These are phyloP conservation scores for Tephrocybe rancida DNA, from an alignment of 768 basidiomycete genomes.

Conservation along the genomic window DNA sequence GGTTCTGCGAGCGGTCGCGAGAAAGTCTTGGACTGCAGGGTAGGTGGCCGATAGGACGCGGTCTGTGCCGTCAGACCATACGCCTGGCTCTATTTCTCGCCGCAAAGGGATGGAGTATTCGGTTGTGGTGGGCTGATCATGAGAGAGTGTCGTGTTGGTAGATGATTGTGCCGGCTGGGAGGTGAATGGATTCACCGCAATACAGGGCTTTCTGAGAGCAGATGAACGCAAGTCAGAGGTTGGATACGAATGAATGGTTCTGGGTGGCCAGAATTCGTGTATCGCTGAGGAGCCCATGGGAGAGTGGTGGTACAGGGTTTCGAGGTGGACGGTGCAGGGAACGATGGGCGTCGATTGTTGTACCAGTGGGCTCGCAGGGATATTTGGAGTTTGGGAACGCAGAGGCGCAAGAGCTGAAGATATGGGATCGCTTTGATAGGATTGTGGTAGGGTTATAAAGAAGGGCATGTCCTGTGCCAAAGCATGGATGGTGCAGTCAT, in stretches of 20 bases:
- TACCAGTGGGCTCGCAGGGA: slow-evolving; percentile 8
- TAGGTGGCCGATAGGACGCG: slow-evolving; percentile 47
- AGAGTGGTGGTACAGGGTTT: slow-evolving; percentile 7
- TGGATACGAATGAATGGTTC: slow-evolving; percentile 30
- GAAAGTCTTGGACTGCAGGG: slow-evolving; percentile 51
- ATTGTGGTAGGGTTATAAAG: slow-evolving; percentile 20
- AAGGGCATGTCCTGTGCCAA: slow-evolving; percentile 27
- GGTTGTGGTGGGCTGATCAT: slow-evolving; percentile 13
- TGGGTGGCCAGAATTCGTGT: slow-evolving; percentile 24
- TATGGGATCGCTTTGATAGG: slow-evolving; percentile 16
- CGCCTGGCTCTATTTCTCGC: slow-evolving; percentile 35
- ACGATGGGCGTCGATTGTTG: slow-evolving; percentile 12
- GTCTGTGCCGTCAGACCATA: slow-evolving; percentile 40
- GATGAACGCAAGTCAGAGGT: slow-evolving; percentile 39
- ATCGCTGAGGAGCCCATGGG: slow-evolving; percentile 16
- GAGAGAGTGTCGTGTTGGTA: slow-evolving; percentile 15
- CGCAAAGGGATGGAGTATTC: slow-evolving; percentile 25
- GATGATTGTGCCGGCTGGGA: slow-evolving; percentile 19
- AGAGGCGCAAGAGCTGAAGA: slow-evolving; percentile 10
- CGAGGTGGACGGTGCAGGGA: not conserved
- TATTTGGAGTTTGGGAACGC: slow-evolving; percentile 6
- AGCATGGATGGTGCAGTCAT: slow-evolving; percentile 27
- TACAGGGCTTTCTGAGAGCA: slow-evolving; percentile 8
- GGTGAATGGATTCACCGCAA: slow-evolving; percentile 15
- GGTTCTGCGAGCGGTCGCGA: slow-evolving; percentile 41